Base-by-base conservation (phyloP, 78 protist species). In the Dictyostelium citrinum region DNA sequence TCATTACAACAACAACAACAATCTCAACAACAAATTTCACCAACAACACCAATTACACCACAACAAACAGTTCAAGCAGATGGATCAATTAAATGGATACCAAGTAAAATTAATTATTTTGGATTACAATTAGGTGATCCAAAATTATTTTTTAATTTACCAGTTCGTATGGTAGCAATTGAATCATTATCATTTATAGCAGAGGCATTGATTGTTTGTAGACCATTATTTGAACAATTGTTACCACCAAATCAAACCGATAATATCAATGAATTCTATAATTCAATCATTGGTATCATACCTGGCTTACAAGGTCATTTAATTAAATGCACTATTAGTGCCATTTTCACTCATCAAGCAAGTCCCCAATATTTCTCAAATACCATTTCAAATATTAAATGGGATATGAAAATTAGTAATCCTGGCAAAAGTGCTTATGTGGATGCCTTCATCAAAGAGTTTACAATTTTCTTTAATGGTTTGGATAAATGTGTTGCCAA, bases 171-270 rank as follows among this genome's bases (percentile, higher is more conserved):
- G 45, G 67, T 88, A 1, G 93, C 93, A 3, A 67, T 88, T n/a
- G 93, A 88, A 35, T 67, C 93, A 67, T 68, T 88, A 2, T 24
- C 84, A 12, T 88, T 88, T 37, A 79, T 88, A 0, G n/a, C 29
- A 7, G 58, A 64, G 12, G 85, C 93, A 78, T 49, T 88, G 27
- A 20, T 46, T 16, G 93, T 43, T 33, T 14, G 67, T 35, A 45
- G 67, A 61, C 71, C 93, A 68, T 41, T 88, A 10, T 88, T 88
- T 35, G 86, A 88, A n/a, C 29, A 33, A 17, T 33, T 88, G 12
- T 61, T 88, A 22, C 91, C 91, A 60, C 41, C 72, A 46, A 88
- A 88, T 24, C 85, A 88, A n/a, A 88, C 82, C 20, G 93, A 88
- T 46, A 78, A 78, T 20, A 78, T 88, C 2, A 76, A 88, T 17